These are phyloP conservation scores for Cyclostephanos invisitatus DNA, from an alignment of 108 stramenopile genomes.

Conservation along the genomic window DNA sequence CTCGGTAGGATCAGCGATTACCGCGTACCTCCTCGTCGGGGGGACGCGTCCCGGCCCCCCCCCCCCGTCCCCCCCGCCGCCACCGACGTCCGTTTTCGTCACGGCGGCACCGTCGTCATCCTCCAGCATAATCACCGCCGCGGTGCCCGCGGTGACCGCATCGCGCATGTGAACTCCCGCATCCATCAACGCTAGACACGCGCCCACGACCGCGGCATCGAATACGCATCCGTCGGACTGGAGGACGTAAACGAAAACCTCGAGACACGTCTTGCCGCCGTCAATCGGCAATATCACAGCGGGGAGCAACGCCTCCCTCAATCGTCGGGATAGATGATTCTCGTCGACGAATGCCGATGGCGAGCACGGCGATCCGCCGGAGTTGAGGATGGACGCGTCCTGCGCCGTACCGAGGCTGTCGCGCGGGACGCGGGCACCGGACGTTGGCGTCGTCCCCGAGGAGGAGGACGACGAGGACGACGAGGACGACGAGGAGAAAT, in stretches of 20 bases:
- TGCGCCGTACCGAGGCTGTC: slow-evolving; percentile 39
- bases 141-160: slow-evolving; percentile 64
- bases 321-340: slow-evolving; percentile 52
- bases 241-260: slow-evolving; percentile 66
- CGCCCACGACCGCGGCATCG: slow-evolving; percentile 65
- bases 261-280: slow-evolving; percentile 58
- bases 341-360: slow-evolving; percentile 53
- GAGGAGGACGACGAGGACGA: too few species aligned
- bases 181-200: slow-evolving; percentile 74
- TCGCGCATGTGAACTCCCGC: slow-evolving; percentile 70
- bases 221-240: slow-evolving; percentile 83
- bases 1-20: slow-evolving; percentile 71
- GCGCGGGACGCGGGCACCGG: slow-evolving; percentile 34
- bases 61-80: slow-evolving; percentile 21
- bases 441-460: slow-evolving; percentile 1
- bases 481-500: slow-evolving; percentile 28
- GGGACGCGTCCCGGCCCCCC: slow-evolving; percentile 1
- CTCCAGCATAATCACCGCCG: slow-evolving; percentile 52
- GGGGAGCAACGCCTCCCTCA: slow-evolving; percentile 60
- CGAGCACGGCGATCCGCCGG: slow-evolving; percentile 37
- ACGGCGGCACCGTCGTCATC: slow-evolving; percentile 3
- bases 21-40: slow-evolving; percentile 3
- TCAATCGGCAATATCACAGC: slow-evolving; percentile 44
- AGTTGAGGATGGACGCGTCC: slow-evolving; percentile 28
- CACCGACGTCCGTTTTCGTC: slow-evolving; percentile 24